phyloP scores from a whole-genome alignment of 2,329 filamentous ascomycete genomes.

The Pseudogymnoascus sp. region DNA sequence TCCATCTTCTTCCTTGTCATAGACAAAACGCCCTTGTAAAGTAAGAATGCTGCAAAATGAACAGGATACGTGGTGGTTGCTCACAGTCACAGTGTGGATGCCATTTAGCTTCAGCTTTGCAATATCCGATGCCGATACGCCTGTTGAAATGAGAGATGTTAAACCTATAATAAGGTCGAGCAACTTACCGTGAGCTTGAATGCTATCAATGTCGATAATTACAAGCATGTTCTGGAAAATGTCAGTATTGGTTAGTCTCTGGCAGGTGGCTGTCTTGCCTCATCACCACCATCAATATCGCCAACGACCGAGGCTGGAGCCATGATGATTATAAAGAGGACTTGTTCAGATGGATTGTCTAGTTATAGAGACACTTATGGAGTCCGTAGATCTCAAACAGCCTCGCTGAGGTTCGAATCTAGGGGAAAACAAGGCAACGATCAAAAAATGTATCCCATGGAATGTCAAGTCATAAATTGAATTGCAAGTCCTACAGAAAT shows the following conservation, averaged over 20 bases:
- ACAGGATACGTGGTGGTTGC: constrained; percentile 12
- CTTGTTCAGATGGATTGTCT: neutral
- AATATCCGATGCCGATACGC: constrained; percentile 57
- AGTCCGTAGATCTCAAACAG: neutral
- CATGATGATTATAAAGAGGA: neutral
- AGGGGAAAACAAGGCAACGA: neutral
- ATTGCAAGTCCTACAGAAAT: neutral
- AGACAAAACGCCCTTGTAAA: constrained; percentile 16
- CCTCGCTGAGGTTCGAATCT: neutral
- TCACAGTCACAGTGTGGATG: constrained; percentile 55
- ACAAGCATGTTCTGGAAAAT: neutral
- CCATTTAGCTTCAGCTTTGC: constrained; percentile 54
- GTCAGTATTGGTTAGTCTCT: neutral
- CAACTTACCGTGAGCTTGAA: constrained; percentile 51
- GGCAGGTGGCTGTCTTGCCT: constrained; percentile 1
- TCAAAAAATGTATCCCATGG: neutral
- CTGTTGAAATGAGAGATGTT: constrained; percentile 26
- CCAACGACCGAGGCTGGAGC: neutral
- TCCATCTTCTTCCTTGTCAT: constrained; percentile 51
- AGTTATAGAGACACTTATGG: neutral
- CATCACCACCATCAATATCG: constrained; percentile 10
- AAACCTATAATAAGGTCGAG: neutral
- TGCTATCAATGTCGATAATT: constrained; percentile 58
- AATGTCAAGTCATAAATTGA: neutral
- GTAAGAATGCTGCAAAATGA: neutral